Conservation (phyloP, 2,329 filamentous ascomycete genomes). For the Sporothrix inflata region DNA sequence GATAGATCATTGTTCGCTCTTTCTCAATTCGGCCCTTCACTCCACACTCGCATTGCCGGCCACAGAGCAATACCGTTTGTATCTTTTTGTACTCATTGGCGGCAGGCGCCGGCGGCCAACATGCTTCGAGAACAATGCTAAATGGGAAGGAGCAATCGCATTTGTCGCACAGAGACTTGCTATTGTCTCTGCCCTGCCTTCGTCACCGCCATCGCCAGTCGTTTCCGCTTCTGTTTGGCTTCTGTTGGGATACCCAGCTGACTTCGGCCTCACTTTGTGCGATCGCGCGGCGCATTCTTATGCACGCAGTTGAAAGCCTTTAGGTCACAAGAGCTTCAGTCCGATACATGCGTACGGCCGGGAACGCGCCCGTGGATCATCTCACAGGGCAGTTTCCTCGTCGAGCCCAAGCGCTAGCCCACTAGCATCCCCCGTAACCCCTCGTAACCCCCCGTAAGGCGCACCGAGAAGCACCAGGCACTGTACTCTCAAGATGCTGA, state of each 20-base stretch:
- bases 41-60: background rate
- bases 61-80: background rate
- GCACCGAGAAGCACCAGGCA: background rate
- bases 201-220: background rate
- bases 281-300: background rate
- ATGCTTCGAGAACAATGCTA: slow-evolving; percentile 23
- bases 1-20: background rate
- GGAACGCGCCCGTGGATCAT: background rate
- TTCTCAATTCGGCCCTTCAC: background rate
- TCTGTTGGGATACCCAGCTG: background rate
- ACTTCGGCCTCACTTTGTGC: background rate
- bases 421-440: background rate
- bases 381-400: background rate
- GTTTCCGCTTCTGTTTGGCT: background rate
- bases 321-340: background rate
- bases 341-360: slow-evolving; percentile 3
- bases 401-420: background rate
- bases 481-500: background rate
- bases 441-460: background rate
- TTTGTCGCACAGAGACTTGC: slow-evolving; percentile 8
- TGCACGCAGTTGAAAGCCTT: background rate
- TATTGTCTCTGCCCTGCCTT: slow-evolving; percentile 8
- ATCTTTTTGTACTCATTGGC: background rate
- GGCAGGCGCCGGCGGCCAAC: background rate
- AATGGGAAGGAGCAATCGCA: background rate